Evolutionary conservation across 2,329 filamentous ascomycete species (phyloP).

Genomic region (Claviceps paspali): DNA sequence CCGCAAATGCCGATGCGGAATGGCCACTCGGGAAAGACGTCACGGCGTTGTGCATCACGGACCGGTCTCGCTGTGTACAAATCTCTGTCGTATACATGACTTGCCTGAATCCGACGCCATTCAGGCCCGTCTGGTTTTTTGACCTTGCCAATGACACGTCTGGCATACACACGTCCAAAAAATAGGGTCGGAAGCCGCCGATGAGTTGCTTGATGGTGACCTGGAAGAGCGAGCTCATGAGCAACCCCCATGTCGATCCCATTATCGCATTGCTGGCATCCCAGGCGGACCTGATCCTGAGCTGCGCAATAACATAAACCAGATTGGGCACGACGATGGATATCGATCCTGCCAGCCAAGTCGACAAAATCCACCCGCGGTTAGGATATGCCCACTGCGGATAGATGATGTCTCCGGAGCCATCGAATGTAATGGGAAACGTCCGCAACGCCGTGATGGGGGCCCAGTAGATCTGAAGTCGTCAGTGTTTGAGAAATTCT

Average conservation of each 20-base stretch:
- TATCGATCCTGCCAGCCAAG: constrained; percentile 41
- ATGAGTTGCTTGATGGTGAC: constrained; percentile 52
- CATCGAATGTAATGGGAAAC: constrained; percentile 44
- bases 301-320: constrained; percentile 40
- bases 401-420: constrained; percentile 45
- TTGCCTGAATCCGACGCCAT: constrained; percentile 34
- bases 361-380: constrained; percentile 45
- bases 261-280: constrained; percentile 47
- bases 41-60: constrained; percentile 42
- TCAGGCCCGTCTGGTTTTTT: constrained; percentile 24
- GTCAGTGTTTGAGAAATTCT: too few species aligned
- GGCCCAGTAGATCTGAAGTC: constrained; percentile 36
- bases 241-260: constrained; percentile 44
- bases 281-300: constrained; percentile 41
- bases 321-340: constrained; percentile 40
- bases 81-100: constrained; percentile 51
- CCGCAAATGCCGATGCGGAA: constrained; percentile 47
- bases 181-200: constrained; percentile 47
- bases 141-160: constrained; percentile 27
- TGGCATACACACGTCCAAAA: constrained; percentile 49
- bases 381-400: constrained; percentile 50
- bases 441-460: constrained; percentile 40
- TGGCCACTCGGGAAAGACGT: constrained; percentile 57
- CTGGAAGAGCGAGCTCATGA: constrained; percentile 47
- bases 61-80: constrained; percentile 39